Evolutionary conservation across 2,329 filamentous ascomycete genomes (phyloP), one percentile per base, ranked within the genome.

Genomic region (Pestalotiopsis sp.): DNA sequence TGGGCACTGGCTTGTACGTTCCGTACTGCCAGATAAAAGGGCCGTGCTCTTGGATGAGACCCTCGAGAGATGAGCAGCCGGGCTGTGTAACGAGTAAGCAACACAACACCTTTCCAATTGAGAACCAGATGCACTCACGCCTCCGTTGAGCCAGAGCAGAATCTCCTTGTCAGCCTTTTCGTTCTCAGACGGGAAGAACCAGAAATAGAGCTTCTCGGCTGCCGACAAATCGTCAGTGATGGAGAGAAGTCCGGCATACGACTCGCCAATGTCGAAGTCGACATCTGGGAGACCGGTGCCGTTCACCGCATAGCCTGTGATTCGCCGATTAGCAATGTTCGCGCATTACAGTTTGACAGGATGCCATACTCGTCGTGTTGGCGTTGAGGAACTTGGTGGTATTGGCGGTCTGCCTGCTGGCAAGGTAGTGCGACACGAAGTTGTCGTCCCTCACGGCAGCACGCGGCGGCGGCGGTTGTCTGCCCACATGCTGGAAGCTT

Each of bases 31-130:
- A 93, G 4, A 86, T 68, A 74, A 94, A 91, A 0, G 92, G 91
- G 0, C 93, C 92, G 73, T 94, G 95, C 74, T 95, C 93, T 65
- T 93, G 91, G 11, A 95, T 78, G 1, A 95, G 82, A 7, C 91
- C 92, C 72, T 90, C 86, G 6, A 94, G 84, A 1, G 90, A 92
- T 39, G 83, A 84, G 73, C 86, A 89, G 27, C 86, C 86, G n/a
- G 86, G 86, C 84, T 86, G 61, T 23, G 57, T 56, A 12, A n/a
- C 17, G 31, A 39, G 56, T 70, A 17, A 49, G 27, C 17, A 9
- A 27, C 56, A 12, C 23, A n/a, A 11, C 13, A n/a, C 61, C 36
- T 12, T 45, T 27, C 7, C 3, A 9, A 45, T 4, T 4, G 9
- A 11, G 17, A 3, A 9, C 3, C 4, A 14, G 27, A 9, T 56